A percentile compares a stretch with the other conserved stretches of the same genome.
Conservation (phyloP, 1,139 yeast genomes). For the Protomyces inundatus region DNA sequence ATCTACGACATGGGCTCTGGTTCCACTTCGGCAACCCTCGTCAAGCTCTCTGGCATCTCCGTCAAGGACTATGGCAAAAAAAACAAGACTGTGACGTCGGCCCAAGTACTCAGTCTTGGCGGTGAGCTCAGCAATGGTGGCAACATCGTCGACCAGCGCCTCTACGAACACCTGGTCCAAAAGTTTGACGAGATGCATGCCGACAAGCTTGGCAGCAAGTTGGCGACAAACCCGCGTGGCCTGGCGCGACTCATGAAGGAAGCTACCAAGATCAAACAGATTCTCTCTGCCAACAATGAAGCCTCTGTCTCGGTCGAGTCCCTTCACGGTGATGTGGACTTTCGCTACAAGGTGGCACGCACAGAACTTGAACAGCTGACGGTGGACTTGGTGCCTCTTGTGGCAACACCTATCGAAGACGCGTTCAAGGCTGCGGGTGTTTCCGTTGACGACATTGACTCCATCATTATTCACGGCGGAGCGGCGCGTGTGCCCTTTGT, state of each 20-base stretch:
- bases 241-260: slow-evolving; percentile 67
- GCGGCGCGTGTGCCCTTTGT: slow-evolving; percentile 86
- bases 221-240: slow-evolving; percentile 44
- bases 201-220: slow-evolving; percentile 38
- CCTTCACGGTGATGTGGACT: slow-evolving; percentile 61
- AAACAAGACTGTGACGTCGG: slow-evolving; percentile 29
- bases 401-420: slow-evolving; percentile 52
- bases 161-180: slow-evolving; percentile 56
- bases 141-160: slow-evolving; percentile 57
- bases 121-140: slow-evolving; percentile 69
- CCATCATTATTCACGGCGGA: slow-evolving; percentile 85
- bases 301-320: slow-evolving; percentile 50
- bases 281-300: slow-evolving; percentile 81
- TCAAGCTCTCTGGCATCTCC: slow-evolving; percentile 51
- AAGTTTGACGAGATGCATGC: slow-evolving; percentile 44
- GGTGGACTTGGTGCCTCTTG: slow-evolving; percentile 45
- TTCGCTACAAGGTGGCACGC: slow-evolving; percentile 60
- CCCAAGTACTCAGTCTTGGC: slow-evolving; percentile 62
- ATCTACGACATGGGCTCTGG: slow-evolving; percentile 94
- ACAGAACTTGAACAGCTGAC: slow-evolving; percentile 67
- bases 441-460: slow-evolving; percentile 44
- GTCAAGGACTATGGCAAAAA: slow-evolving; percentile 39
- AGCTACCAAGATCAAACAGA: slow-evolving; percentile 80
- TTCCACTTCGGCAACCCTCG: slow-evolving; percentile 76
- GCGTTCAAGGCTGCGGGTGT: slow-evolving; percentile 44